A percentile compares a stretch with the other conserved stretches of the same genome.
phyloP scores from a whole-genome alignment of 2,329 filamentous ascomycete species.

The Ophiostoma quercus region DNA sequence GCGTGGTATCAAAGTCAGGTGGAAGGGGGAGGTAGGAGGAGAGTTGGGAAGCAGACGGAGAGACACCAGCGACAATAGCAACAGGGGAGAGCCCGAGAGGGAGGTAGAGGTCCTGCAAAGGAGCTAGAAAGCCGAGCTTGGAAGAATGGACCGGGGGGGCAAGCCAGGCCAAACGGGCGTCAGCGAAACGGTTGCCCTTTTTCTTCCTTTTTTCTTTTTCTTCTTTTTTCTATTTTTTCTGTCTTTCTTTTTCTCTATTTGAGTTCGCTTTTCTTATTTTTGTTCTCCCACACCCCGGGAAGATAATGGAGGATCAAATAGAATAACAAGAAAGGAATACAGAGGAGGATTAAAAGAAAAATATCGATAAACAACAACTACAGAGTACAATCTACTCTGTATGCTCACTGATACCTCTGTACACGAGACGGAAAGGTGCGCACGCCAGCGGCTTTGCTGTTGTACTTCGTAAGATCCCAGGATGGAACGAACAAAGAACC shows the following conservation, averaged over 20 bases:
- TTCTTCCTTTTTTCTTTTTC: not conserved
- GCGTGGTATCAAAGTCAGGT: not conserved
- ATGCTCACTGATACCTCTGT: not conserved
- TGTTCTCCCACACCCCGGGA: not conserved
- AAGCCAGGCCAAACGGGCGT: not conserved
- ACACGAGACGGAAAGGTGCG: not conserved
- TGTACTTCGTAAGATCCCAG: not conserved
- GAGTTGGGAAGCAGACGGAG: slow-evolving; percentile 10
- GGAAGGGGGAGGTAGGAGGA: not conserved
- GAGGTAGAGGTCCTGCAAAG: slow-evolving; percentile 2
- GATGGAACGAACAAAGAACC: not conserved
- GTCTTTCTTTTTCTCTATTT: not conserved
- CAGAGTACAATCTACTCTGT: not conserved
- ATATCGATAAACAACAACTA: not conserved
- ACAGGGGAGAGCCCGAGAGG: not conserved
- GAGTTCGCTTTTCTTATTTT: not conserved
- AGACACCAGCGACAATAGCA: slow-evolving; percentile 6
- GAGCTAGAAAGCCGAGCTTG: not conserved
- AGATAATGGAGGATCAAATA: not conserved
- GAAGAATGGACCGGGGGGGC: not conserved
- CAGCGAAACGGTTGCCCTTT: not conserved
- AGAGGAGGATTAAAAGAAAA: not conserved
- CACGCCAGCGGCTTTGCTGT: slow-evolving; percentile 6
- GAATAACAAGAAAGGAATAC: not conserved
- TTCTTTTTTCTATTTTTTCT: not conserved